Conservation (phyloP, 108 stramenopile species). For the Cyclotella choctawhatcheeana region DNA sequence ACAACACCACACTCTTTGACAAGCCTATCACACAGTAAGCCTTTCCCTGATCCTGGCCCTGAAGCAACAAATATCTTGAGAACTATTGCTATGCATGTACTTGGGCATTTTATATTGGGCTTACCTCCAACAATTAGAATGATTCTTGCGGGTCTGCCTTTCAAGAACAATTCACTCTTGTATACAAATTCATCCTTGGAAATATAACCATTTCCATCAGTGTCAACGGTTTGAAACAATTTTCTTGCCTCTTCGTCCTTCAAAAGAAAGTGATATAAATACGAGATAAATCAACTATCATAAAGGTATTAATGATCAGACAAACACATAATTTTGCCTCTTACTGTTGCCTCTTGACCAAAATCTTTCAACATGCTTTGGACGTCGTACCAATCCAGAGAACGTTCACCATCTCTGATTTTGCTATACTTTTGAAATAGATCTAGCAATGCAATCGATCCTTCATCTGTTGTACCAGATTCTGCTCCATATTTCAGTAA, state of each 20-base stretch:
- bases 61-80: too few relatives aligned
- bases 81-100: too few relatives aligned
- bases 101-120: too few relatives aligned
- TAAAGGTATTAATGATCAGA: too few relatives aligned
- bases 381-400: constrained; percentile 65
- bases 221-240: constrained; percentile 68
- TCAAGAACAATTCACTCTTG: constrained; percentile 61
- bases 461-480: constrained; percentile 14
- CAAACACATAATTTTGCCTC: too few relatives aligned
- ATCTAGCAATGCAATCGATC: constrained; percentile 61
- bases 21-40: constrained; percentile 76
- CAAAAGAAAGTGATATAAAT: too few relatives aligned
- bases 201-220: constrained; percentile 63
- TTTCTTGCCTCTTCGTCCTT: constrained; percentile 54
- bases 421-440: constrained; percentile 67
- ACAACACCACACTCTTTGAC: constrained; percentile 89
- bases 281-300: too few relatives aligned
- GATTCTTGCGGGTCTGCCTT: constrained; percentile 75
- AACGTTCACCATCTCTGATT: constrained; percentile 36
- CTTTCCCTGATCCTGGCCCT: constrained; percentile 96
- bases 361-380: constrained; percentile 54
- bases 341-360: constrained; percentile 66
- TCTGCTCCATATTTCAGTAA: constrained; percentile 37
- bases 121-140: constrained; percentile 95
- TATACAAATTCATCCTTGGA: constrained; percentile 67